A percentile compares a stretch with the other conserved stretches of the same genome.
These are phyloP conservation scores for Aspergillus incahuasiensis DNA, from an alignment of 495 filamentous ascomycete species.

Conservation along the genomic window DNA sequence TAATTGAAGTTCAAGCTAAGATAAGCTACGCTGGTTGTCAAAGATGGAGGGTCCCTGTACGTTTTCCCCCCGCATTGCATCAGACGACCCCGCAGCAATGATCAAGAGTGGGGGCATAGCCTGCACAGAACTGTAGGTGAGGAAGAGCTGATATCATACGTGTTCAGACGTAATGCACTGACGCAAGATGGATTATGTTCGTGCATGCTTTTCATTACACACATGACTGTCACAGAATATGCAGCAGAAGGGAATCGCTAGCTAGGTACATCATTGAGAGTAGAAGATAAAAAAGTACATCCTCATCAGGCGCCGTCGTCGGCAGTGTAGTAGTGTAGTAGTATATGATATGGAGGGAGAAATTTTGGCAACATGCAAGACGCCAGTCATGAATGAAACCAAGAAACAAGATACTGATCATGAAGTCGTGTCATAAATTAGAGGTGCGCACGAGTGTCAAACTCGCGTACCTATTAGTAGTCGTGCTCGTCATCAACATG, in stretches of 20 bases:
- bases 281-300: conserved; percentile 15
- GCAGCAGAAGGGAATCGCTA: conserved; percentile 21
- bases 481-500: conserved; percentile 43
- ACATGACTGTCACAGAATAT: conserved; percentile 10
- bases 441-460: conserved; percentile 8
- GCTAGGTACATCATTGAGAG: conserved; percentile 17
- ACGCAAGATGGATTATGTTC: neutral
- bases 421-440: conserved; percentile 12
- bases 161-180: neutral
- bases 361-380: conserved; percentile 14
- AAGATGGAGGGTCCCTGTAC: neutral
- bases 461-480: conserved; percentile 22
- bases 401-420: conserved; percentile 10
- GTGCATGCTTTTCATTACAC: conserved; percentile 8
- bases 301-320: conserved; percentile 1
- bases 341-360: conserved; percentile 6
- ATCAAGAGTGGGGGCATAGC: neutral
- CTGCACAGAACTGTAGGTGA: too few species aligned
- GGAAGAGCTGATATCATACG: too few species aligned
- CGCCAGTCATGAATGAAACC: conserved; percentile 12
- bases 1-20: neutral
- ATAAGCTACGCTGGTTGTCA: neutral
- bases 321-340: too few species aligned
- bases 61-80: conserved; percentile 1
- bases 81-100: neutral